Base-by-base conservation (phyloP, 2,329 filamentous ascomycete genomes). In the Cyanodermella asteris region DNA sequence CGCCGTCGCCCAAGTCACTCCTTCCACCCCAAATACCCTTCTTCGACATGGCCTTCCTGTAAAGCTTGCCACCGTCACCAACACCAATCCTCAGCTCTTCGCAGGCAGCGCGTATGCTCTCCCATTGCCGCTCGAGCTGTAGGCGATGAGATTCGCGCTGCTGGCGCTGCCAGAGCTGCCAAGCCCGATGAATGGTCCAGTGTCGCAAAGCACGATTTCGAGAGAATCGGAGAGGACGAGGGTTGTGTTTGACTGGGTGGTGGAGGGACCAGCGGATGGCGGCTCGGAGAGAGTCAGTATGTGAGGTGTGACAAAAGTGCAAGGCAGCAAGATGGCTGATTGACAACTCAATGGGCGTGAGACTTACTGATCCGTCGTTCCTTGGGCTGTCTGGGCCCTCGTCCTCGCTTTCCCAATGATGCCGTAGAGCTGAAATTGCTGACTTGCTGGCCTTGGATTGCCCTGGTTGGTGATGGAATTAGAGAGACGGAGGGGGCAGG, bases 151-250 rank as follows among this genome's bases (percentile, higher is more conserved):
- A 52, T 34, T 63, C 56, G 24, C 70, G 69, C 39, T 70, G 61
- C 44, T 75, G 64, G 37, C 71, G 63, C 39, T 72, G 69, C 52
- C 73, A 74, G 16, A 94, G 60, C 40, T 77, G 62, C 80, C 82
- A 94, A 13, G 84, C 84, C 39, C 87, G 81, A 59, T 94, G 82
- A 50, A 97, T 94, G 25, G 87, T 94, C 87, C 87, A 97, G 60
- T 97, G 87, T 23, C 87, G 77, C 35, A 97, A 69, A 50, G 70
- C 65, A 28, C 87, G 72, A 49, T 74, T 75, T 38, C 84, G 80
- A 20, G 69, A 80, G 64, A 94, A 82, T 40, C 80, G 74, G 35
- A 97, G 65, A 1, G 87, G 82, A 8, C 71, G 66, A 0, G 71
- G 72, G 5, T 66, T 74, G n/a, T n/a, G n/a, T n/a, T n/a, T n/a